phyloP scores from a whole-genome alignment of 176 grass and related monocot genomes.

The Pharus latifolius region DNA sequence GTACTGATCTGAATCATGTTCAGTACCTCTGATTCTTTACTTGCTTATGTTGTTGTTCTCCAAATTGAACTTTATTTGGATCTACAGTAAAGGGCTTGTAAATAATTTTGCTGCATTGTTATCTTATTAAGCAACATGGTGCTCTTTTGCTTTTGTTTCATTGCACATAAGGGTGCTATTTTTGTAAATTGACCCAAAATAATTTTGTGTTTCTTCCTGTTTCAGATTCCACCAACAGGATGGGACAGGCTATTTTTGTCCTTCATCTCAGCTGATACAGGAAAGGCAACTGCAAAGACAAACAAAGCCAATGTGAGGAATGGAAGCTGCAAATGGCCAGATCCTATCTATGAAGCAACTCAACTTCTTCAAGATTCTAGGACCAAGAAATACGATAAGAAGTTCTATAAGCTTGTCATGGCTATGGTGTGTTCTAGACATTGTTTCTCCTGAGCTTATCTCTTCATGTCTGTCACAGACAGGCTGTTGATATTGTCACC shows the following conservation, averaged over 20 bases:
- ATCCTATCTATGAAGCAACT: constrained; percentile 98
- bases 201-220: background rate
- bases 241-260: constrained; percentile 98
- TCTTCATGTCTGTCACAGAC: background rate
- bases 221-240: constrained; percentile 85
- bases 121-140: background rate
- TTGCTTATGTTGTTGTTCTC: background rate
- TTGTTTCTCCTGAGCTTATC: background rate
- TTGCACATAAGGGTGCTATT: too few species aligned
- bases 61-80: background rate
- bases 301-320: constrained; percentile 95
- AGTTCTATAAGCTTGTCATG: constrained; percentile 85
- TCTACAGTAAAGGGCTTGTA: background rate
- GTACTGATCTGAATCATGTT: background rate
- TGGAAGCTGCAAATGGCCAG: constrained; percentile 89
- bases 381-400: constrained; percentile 90
- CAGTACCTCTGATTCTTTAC: background rate
- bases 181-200: background rate
- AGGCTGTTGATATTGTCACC: background rate
- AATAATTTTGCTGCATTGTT: background rate
- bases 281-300: constrained; percentile 87
- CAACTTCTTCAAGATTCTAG: constrained; percentile 83
- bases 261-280: constrained; percentile 76
- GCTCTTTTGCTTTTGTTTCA: background rate
- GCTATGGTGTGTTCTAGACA: constrained; percentile 63